Conservation (phyloP, 176 grass and related monocot species). For the Microstegium vimineum region DNA sequence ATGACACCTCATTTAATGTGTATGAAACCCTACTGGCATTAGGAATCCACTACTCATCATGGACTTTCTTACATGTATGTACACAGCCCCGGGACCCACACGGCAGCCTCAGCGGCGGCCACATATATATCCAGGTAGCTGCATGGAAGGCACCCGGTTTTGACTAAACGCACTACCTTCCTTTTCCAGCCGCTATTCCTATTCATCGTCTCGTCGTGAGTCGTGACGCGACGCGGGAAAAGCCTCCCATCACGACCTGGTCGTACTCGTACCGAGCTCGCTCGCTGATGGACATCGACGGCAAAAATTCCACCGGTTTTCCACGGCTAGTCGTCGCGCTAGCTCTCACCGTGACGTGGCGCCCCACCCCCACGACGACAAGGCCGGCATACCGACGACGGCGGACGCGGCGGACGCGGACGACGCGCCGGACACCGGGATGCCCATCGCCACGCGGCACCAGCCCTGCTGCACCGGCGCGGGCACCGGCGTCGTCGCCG, state of each 20-base stretch:
- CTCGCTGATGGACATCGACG: not conserved
- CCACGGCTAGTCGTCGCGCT: conserved; percentile 14
- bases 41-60: not conserved
- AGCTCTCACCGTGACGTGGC: conserved; percentile 16
- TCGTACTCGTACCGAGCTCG: conserved; percentile 17
- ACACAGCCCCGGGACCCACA: not conserved
- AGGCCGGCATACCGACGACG: conserved; percentile 38
- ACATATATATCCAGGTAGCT: not conserved
- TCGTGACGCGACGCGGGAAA: not conserved
- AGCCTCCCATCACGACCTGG: not conserved
- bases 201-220: not conserved
- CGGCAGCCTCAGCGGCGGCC: not conserved
- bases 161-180: conserved; percentile 17
- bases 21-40: too few species aligned
- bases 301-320: conserved; percentile 23
- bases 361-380: conserved; percentile 32
- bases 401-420: not conserved
- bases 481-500: too few species aligned
- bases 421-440: conserved; percentile 45
- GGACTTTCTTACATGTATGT: not conserved
- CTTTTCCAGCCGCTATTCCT: conserved; percentile 4
- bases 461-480: conserved; percentile 43
- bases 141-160: not conserved
- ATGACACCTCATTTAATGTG: too few species aligned
- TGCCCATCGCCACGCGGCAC: conserved; percentile 72